phyloP scores from a whole-genome alignment of 345 rosid genomes.

The Syzygium aqueum region DNA sequence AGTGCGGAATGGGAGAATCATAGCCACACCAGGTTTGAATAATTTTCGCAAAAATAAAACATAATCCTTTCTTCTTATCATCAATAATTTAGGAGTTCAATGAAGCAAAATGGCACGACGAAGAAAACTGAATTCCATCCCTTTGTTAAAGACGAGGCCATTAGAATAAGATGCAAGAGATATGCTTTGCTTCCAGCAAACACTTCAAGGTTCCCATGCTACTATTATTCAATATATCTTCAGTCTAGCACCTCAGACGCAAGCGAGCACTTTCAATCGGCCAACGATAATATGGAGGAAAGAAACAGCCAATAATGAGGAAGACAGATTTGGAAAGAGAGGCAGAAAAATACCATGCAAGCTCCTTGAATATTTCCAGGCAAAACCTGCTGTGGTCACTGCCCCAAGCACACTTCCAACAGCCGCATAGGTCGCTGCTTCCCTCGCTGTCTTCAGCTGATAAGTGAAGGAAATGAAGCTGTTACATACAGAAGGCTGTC shows the following conservation, averaged over 20 bases:
- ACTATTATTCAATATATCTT: neutral
- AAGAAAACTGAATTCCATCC: neutral
- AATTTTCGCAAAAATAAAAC: neutral
- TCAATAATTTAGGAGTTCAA: neutral
- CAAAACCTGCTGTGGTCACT: constrained; percentile 62
- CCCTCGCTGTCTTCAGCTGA: constrained; percentile 84
- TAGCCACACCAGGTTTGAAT: neutral
- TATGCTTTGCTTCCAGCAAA: neutral
- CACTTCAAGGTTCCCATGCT: neutral
- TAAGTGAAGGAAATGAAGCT: neutral
- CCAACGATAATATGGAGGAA: neutral
- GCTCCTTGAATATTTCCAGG: constrained; percentile 88
- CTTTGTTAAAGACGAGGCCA: neutral
- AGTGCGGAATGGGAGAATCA: neutral
- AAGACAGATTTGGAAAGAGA: neutral
- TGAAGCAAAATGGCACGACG: neutral
- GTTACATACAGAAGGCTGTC: neutral
- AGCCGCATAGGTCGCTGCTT: constrained; percentile 46
- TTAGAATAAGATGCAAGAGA: neutral
- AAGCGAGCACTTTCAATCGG: neutral
- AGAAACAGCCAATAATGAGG: neutral
- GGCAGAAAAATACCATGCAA: constrained; percentile 50
- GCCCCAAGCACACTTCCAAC: constrained; percentile 69
- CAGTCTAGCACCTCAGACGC: neutral
- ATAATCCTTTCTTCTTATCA: neutral